phyloP scores from a whole-genome alignment of 2,329 filamentous ascomycete genomes.

The Plectosphaerella sp. region DNA sequence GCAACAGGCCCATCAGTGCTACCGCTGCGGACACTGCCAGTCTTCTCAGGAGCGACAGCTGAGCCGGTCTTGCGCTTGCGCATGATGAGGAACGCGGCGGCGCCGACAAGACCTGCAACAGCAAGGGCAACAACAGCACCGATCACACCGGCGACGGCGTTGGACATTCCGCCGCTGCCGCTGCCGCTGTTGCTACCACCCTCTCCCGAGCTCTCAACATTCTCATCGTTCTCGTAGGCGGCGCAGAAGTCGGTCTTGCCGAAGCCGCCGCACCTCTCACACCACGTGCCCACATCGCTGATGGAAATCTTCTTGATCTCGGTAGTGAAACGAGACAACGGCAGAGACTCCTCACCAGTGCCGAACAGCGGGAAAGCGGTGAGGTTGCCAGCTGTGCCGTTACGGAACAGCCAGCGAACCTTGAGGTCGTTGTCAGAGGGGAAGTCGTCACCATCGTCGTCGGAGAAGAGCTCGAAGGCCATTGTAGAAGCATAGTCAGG shows the following conservation, averaged over 20 bases:
- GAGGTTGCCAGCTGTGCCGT: conserved; percentile 23
- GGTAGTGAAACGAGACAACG: conserved; percentile 20
- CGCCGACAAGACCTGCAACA: conserved; percentile 14
- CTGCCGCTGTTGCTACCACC: not conserved
- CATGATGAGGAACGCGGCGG: not conserved
- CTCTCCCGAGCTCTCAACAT: conserved; percentile 2
- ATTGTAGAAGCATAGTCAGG: conserved; percentile 30
- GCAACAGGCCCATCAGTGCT: not conserved
- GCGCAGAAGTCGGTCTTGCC: conserved; percentile 22
- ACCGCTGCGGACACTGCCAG: not conserved
- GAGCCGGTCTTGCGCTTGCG: conserved; percentile 1
- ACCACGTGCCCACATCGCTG: conserved; percentile 23
- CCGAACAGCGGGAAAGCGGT: conserved; percentile 25
- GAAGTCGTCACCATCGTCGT: conserved; percentile 16
- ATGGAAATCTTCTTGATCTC: conserved; percentile 23
- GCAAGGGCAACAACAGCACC: conserved; percentile 26
- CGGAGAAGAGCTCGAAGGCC: conserved; percentile 27
- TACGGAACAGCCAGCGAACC: conserved; percentile 28
- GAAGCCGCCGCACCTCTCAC: conserved; percentile 17
- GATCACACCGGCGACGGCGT: conserved; percentile 26
- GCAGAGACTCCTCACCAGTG: conserved; percentile 17
- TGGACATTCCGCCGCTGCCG: conserved; percentile 20
- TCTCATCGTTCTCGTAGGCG: conserved; percentile 18
- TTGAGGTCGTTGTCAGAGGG: conserved; percentile 20
- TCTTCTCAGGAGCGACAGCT: not conserved